A percentile compares a stretch with the other conserved stretches of the same genome.
phyloP scores from a whole-genome alignment of 768 basidiomycete genomes.

The Mycena venus region DNA sequence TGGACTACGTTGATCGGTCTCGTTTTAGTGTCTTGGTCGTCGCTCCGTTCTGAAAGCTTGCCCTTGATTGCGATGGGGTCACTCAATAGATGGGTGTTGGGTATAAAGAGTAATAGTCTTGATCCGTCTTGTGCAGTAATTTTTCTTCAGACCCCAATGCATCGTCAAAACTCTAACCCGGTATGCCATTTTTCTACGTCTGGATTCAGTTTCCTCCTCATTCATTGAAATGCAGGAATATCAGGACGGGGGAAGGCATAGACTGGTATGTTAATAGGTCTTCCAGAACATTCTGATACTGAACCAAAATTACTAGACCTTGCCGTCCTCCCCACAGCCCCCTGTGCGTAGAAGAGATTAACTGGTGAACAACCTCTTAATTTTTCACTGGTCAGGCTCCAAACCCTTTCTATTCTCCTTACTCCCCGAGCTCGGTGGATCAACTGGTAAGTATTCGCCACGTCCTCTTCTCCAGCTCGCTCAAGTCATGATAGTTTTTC shows the following conservation, averaged over 20 bases:
- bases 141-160: not conserved
- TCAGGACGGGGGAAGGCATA: not conserved
- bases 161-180: not conserved
- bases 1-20: not conserved
- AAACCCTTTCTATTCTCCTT: not conserved
- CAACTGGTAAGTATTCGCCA: not conserved
- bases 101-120: not conserved
- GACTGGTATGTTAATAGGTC: not conserved
- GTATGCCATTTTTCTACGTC: not conserved
- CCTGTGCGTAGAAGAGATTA: not conserved
- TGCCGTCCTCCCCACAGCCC: not conserved
- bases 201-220: not conserved
- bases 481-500: not conserved
- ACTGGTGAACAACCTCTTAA: not conserved
- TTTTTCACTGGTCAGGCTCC: not conserved
- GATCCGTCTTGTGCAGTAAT: not conserved
- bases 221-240: not conserved
- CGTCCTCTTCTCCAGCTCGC: not conserved
- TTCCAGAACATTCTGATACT: conserved; percentile 13
- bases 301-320: not conserved
- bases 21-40: not conserved
- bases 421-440: not conserved
- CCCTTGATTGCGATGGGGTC: not conserved
- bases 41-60: not conserved
- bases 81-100: not conserved